These are phyloP conservation scores for Astrephomene gubernaculifera DNA, from an alignment of 139 green algal species.

Conservation along the genomic window DNA sequence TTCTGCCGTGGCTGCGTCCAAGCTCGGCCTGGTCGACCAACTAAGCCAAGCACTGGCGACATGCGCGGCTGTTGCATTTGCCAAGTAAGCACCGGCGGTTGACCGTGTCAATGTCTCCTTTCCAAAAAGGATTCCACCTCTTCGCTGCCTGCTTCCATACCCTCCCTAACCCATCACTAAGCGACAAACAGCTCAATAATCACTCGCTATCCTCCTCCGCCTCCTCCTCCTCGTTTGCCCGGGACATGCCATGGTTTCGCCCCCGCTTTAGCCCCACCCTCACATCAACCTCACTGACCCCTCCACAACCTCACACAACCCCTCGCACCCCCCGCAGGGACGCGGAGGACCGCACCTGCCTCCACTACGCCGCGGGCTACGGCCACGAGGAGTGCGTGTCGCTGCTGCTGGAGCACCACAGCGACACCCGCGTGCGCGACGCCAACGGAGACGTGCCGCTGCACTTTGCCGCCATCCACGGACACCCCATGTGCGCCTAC, in stretches of 20 bases:
- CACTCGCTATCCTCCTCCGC: too few species aligned
- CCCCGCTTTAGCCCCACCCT: too few species aligned
- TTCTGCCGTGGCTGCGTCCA: slow-evolving; percentile 54
- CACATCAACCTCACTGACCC: not conserved
- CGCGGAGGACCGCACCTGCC: slow-evolving; percentile 60
- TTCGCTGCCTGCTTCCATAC: too few species aligned
- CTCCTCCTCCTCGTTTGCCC: too few species aligned
- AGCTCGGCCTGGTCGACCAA: slow-evolving; percentile 64
- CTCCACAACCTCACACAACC: not conserved
- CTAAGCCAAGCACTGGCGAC: slow-evolving; percentile 40
- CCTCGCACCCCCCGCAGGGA: slow-evolving; percentile 43
- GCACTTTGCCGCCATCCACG: slow-evolving; percentile 71
- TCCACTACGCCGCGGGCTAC: slow-evolving; percentile 73
- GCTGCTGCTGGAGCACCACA: slow-evolving; percentile 55
- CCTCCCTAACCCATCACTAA: too few species aligned
- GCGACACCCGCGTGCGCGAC: slow-evolving; percentile 41
- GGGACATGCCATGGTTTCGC: too few species aligned
- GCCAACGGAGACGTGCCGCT: slow-evolving; percentile 66
- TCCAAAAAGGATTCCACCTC: too few species aligned
- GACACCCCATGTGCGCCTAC: slow-evolving; percentile 79
- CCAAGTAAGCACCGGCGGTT: slow-evolving; percentile 45
- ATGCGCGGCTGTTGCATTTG: slow-evolving; percentile 1
- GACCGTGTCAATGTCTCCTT: too few species aligned
- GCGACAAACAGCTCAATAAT: too few species aligned
- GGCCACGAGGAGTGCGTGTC: slow-evolving; percentile 74